Percentiles rank a stretch among this genome's conserved stretches.
These are phyloP conservation scores for Suillus lakei DNA, from an alignment of 768 basidiomycete species.

Conservation along the genomic window DNA sequence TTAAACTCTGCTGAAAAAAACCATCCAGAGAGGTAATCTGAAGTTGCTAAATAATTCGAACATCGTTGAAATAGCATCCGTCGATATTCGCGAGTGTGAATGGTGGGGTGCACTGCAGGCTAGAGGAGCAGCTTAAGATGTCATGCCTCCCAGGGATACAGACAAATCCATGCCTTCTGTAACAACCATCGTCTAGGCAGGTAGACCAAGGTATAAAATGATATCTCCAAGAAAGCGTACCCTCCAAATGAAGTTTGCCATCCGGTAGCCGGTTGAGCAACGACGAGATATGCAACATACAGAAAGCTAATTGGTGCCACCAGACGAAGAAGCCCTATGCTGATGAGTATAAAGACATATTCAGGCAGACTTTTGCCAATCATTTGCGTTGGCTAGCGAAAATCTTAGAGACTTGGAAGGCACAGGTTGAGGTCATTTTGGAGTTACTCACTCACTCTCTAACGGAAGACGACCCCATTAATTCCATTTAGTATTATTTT, in stretches of 20 bases:
- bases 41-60: slow-evolving; percentile 22
- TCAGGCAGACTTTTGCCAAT: slow-evolving; percentile 53
- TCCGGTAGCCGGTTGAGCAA: background rate
- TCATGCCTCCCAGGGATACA: background rate
- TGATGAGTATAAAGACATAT: slow-evolving; percentile 55
- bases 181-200: slow-evolving; percentile 49
- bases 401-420: background rate
- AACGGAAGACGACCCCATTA: background rate
- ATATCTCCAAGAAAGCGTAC: slow-evolving; percentile 47
- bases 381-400: slow-evolving; percentile 34
- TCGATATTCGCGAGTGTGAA: slow-evolving; percentile 46
- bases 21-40: slow-evolving; percentile 53
- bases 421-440: background rate
- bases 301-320: slow-evolving; percentile 55
- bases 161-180: slow-evolving; percentile 44
- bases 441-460: too few relatives aligned
- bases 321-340: slow-evolving; percentile 50
- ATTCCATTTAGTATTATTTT: slow-evolving; percentile 7
- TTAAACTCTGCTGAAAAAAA: slow-evolving; percentile 47
- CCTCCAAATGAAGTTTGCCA: slow-evolving; percentile 26
- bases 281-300: slow-evolving; percentile 34
- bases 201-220: slow-evolving; percentile 55
- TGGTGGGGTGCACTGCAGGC: slow-evolving; percentile 43
- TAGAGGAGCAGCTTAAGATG: background rate
- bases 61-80: slow-evolving; percentile 55